phyloP scores from a whole-genome alignment of 1,284 basidiomycete genomes.

The Pseudozyma flocculosa region DNA sequence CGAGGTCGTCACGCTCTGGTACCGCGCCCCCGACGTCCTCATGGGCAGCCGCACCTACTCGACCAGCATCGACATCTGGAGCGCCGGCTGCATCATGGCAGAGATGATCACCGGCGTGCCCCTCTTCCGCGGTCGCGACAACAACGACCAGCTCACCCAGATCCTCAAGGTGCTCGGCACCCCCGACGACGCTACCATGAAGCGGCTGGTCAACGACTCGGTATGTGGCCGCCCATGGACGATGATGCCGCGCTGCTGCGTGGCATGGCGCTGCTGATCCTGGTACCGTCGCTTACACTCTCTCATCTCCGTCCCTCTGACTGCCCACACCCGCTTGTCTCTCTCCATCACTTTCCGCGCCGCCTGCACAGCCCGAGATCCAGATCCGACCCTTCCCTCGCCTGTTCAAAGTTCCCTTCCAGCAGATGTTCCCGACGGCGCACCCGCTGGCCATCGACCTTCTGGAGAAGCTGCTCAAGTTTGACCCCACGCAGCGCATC shows the following conservation, averaged over 20 bases:
- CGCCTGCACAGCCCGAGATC: slow-evolving; percentile 94
- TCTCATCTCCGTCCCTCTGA: too few relatives aligned
- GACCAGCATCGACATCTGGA: slow-evolving; percentile 99
- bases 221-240: slow-evolving; percentile 62
- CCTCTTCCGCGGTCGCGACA: slow-evolving; percentile 94
- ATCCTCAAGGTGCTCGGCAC: slow-evolving; percentile 98
- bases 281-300: too few relatives aligned
- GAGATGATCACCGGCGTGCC: slow-evolving; percentile 89
- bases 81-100: slow-evolving; percentile 97
- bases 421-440: slow-evolving; percentile 86
- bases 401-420: slow-evolving; percentile 86
- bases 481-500: slow-evolving; percentile 89
- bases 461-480: slow-evolving; percentile 90
- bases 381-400: slow-evolving; percentile 82
- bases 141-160: slow-evolving; percentile 94
- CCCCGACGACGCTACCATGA: slow-evolving; percentile 82
- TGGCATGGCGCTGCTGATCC: slow-evolving; percentile 14
- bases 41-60: slow-evolving; percentile 96
- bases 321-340: too few relatives aligned
- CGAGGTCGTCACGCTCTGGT: slow-evolving; percentile 86
- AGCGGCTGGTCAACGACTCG: slow-evolving; percentile 87
- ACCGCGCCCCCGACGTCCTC: slow-evolving; percentile 95
- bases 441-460: slow-evolving; percentile 89
- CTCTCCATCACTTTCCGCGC: too few relatives aligned
- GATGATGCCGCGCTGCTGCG: neutral